phyloP scores from a whole-genome alignment of 2,329 filamentous ascomycete species.

The Exophiala phaeomuriformis region DNA sequence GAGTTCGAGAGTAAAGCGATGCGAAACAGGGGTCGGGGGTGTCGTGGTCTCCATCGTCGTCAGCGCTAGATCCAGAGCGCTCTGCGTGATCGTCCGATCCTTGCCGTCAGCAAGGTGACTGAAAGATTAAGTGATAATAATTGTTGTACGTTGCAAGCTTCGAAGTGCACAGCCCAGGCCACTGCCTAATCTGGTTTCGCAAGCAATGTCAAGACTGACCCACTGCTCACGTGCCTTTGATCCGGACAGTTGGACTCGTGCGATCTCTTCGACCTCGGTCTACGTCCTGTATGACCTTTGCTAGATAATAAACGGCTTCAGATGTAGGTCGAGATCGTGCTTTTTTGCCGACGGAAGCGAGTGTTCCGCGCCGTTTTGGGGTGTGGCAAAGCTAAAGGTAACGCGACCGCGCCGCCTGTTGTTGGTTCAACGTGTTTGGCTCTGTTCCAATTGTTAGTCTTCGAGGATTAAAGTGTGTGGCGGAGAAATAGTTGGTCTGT shows the following conservation, averaged over 20 bases:
- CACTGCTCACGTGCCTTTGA: no score
- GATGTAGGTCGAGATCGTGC: not conserved
- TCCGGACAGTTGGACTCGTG: no score
- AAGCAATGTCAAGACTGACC: no score
- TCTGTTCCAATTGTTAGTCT: not conserved
- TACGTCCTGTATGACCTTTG: no score
- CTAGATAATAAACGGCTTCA: no score
- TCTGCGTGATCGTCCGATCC: not conserved
- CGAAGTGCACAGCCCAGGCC: no score
- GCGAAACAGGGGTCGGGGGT: conserved; percentile 36
- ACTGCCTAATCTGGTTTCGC: no score
- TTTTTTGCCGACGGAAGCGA: not conserved
- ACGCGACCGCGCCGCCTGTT: not conserved
- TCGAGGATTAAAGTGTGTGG: not conserved
- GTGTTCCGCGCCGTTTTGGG: not conserved
- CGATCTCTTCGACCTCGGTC: no score
- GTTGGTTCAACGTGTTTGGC: no score
- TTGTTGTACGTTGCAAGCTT: no score
- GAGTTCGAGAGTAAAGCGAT: conserved; percentile 44
- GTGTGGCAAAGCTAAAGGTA: not conserved
- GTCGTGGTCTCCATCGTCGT: conserved; percentile 13
- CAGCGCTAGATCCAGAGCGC: not conserved
- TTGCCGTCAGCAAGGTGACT: not conserved
- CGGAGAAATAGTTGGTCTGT: not conserved
- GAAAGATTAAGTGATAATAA: not conserved